A percentile compares a stretch with the other conserved stretches of the same genome.
These are phyloP conservation scores for Plasmodium reichenowi DNA, from an alignment of 169 alveolate genomes.

Conservation along the genomic window DNA sequence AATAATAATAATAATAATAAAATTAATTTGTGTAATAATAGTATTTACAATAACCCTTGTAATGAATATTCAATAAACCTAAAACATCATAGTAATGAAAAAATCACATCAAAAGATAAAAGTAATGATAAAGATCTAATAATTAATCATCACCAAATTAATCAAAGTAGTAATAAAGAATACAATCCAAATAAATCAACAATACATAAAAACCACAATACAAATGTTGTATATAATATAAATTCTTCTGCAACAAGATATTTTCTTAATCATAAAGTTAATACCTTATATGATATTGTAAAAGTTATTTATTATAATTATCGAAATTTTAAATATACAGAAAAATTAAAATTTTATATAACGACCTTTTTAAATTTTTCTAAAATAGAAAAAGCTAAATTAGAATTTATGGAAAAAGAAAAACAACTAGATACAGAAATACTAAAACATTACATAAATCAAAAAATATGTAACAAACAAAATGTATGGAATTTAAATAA, in stretches of 20 bases:
- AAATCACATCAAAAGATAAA: too few species aligned
- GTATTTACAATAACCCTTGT: neutral
- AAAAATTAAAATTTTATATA: constrained; percentile 34
- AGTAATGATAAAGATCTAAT: too few species aligned
- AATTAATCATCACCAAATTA: too few species aligned
- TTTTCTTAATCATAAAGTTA: constrained; percentile 39
- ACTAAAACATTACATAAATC: constrained; percentile 31
- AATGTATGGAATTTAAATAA: constrained; percentile 77
- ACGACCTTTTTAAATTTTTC: constrained; percentile 34
- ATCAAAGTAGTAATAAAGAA: too few species aligned
- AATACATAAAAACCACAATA: too few species aligned
- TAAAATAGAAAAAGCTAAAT: constrained; percentile 56
- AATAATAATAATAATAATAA: neutral
- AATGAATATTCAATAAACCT: neutral
- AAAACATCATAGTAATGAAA: too few species aligned
- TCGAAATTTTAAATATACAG: constrained; percentile 21
- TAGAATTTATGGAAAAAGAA: constrained; percentile 52
- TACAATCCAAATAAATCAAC: too few species aligned
- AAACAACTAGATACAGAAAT: constrained; percentile 35
- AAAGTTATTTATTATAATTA: constrained; percentile 30
- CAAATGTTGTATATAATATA: too few species aligned
- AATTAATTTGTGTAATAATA: neutral
- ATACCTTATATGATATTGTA: constrained; percentile 21
- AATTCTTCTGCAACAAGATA: neutral
- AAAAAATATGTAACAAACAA: constrained; percentile 34